Percentiles rank a stretch among this genome's conserved stretches.
Conservation (phyloP, 1,139 yeast species). For the Sugiyamaella xylanicola region DNA sequence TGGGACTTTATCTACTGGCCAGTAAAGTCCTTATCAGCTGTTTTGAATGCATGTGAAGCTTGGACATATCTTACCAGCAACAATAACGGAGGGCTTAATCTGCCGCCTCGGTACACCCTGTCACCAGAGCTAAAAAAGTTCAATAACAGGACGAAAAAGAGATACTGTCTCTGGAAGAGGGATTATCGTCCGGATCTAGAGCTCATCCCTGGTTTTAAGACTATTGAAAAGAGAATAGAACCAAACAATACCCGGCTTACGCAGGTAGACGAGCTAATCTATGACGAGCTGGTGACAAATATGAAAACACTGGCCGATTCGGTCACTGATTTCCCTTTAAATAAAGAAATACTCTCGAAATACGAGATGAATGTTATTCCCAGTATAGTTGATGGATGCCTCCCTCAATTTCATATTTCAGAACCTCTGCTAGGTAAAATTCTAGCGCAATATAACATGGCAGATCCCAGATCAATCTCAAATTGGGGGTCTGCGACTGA, state of each 20-base stretch:
- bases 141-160: slow-evolving; percentile 13
- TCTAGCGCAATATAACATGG: too few species aligned
- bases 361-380: background rate
- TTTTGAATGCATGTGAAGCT: slow-evolving; percentile 12
- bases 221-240: slow-evolving; percentile 10
- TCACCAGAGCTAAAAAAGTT: slow-evolving; percentile 8
- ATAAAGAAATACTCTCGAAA: slow-evolving; percentile 2
- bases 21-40: slow-evolving; percentile 16
- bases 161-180: slow-evolving; percentile 10
- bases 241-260: background rate
- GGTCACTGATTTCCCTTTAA: slow-evolving; percentile 1
- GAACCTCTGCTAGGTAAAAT: too few species aligned
- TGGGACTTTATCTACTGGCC: slow-evolving; percentile 18
- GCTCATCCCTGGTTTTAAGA: slow-evolving; percentile 13
- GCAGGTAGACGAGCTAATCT: slow-evolving; percentile 13
- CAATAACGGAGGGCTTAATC: background rate
- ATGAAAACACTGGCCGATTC: slow-evolving; percentile 16
- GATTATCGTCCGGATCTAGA: slow-evolving; percentile 9
- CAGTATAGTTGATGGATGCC: background rate
- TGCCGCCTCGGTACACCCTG: slow-evolving; percentile 7
- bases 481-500: too few species aligned
- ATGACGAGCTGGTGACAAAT: slow-evolving; percentile 11
- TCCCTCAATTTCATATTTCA: slow-evolving; percentile 6
- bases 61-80: slow-evolving; percentile 8
- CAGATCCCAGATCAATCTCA: too few species aligned